A percentile compares a stretch with the other conserved stretches of the same genome.
phyloP scores from a whole-genome alignment of 139 green algal genomes.

The Tetradesmus lagerheimii region DNA sequence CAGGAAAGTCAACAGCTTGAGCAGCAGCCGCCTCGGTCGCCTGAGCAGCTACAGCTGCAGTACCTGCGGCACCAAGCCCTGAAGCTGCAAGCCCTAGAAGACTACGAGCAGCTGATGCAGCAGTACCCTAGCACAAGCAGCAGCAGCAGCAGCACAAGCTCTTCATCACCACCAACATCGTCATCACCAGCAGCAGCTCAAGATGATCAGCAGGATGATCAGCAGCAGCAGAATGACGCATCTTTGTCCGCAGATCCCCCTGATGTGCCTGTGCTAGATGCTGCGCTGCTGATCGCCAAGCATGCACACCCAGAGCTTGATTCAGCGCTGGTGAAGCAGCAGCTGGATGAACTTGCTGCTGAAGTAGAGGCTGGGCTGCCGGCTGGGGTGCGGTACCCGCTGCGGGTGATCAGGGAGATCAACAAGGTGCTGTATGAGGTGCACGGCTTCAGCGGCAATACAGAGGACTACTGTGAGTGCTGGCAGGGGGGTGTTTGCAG shows the following conservation, averaged over 20 bases:
- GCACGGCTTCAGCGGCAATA: conserved; percentile 44
- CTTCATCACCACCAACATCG: background rate
- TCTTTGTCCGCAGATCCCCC: background rate
- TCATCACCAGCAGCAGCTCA: background rate
- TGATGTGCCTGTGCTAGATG: conserved; percentile 15
- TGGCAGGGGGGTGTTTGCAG: background rate
- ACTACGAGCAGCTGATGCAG: background rate
- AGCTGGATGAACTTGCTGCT: conserved; percentile 37
- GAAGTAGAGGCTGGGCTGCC: conserved; percentile 30
- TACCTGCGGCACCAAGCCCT: background rate
- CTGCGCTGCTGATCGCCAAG: conserved; percentile 24
- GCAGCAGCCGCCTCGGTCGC: background rate
- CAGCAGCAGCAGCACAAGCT: background rate
- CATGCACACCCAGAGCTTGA: conserved; percentile 45
- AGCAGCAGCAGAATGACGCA: conserved; percentile 9
- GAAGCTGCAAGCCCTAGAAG: conserved; percentile 18
- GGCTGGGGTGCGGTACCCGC: conserved; percentile 28
- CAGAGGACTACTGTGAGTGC: conserved; percentile 62
- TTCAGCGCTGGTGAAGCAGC: background rate
- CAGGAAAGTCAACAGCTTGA: background rate
- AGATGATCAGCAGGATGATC: background rate
- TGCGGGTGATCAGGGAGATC: conserved; percentile 34
- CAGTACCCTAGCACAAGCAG: background rate
- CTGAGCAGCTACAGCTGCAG: conserved; percentile 12
- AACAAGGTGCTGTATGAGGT: conserved; percentile 40